These are phyloP conservation scores for Buddleja alternifolia DNA, from an alignment of 257 asterid genomes.

Conservation along the genomic window DNA sequence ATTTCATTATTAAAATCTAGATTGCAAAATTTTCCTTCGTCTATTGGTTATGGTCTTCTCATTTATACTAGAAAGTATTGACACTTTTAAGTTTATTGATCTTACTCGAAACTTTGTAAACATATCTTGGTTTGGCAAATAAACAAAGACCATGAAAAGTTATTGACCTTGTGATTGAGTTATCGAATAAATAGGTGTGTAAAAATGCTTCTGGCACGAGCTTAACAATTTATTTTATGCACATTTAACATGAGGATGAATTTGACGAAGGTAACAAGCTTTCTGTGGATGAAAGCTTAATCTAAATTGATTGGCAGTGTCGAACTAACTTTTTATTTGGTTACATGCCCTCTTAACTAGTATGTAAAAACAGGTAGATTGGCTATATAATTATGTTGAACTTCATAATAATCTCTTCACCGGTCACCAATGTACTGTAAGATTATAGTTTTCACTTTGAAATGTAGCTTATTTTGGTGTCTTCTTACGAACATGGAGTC, in stretches of 20 bases:
- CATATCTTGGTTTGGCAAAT: neutral
- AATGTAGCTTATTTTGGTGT: neutral
- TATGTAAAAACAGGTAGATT: too few relatives aligned
- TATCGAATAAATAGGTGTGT: neutral
- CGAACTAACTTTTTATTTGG: too few relatives aligned
- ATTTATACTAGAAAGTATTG: too few relatives aligned
- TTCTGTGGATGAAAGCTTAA: neutral
- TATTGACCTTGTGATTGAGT: neutral
- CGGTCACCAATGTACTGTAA: too few relatives aligned
- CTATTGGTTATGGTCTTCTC: too few relatives aligned
- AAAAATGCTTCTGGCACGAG: neutral
- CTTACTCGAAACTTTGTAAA: slow-evolving; percentile 8
- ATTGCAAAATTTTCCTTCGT: too few relatives aligned
- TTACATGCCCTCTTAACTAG: neutral
- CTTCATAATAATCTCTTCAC: too few relatives aligned
- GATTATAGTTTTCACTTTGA: neutral
- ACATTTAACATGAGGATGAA: neutral
- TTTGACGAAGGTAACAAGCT: neutral
- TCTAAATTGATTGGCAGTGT: neutral
- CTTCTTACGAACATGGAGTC: neutral
- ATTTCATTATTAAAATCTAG: neutral
- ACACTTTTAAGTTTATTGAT: slow-evolving; percentile 2
- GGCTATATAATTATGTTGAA: too few relatives aligned
- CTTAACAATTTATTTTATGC: slow-evolving; percentile 1
- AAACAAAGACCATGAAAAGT: neutral